Base-by-base conservation (phyloP, 345 rosid species). In the Salix udensis region DNA sequence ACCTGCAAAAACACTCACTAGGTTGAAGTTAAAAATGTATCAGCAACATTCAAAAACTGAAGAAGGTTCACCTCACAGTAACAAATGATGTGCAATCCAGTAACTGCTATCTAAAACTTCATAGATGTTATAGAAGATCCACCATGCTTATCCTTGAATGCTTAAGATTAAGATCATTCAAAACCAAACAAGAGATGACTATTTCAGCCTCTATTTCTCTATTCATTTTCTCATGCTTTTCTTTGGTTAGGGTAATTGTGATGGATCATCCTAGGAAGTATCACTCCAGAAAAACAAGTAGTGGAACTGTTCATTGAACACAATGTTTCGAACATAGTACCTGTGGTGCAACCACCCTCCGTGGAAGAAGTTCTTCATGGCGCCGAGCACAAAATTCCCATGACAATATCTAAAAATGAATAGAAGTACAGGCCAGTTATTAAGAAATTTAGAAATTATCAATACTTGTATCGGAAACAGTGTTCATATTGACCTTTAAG, bases 311-410 rank as follows among this genome's bases (percentile, higher is more conserved):
- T n/a, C 24, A 67, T 16, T 70, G 24, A 84, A 48, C 68, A 68
- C 21, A 74, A 30, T 65, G 42, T 66, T 48, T 58, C 23, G 71
- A 30, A 66, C 26, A 77, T 10, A 37, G 73, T 84, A 96, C 99
- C 94, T 96, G 98, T 16, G 99, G 98, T 53, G 93, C 94, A 83
- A 96, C 95, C 84, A 93, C 84, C 73, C 94, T 93, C 39, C 99
- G 94, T 75, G 97, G 99, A 78, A 91, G 96, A 61, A 96, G 91
- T 84, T 96, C 97, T 86, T 96, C 98, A 83, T 93, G 99, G 28
- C 87, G 89, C 6, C 92, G 92, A 13, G 94, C 94, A 87, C 99
- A 96, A 79, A 93, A 96, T 82, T 96, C 99, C 99, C 99, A 96
- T 31, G 94, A 92, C 78, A 96, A 81, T 78, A 96, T 93, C 99